Conservation (phyloP, 1,139 yeast species). For the Lodderomyces jiufengensis region DNA sequence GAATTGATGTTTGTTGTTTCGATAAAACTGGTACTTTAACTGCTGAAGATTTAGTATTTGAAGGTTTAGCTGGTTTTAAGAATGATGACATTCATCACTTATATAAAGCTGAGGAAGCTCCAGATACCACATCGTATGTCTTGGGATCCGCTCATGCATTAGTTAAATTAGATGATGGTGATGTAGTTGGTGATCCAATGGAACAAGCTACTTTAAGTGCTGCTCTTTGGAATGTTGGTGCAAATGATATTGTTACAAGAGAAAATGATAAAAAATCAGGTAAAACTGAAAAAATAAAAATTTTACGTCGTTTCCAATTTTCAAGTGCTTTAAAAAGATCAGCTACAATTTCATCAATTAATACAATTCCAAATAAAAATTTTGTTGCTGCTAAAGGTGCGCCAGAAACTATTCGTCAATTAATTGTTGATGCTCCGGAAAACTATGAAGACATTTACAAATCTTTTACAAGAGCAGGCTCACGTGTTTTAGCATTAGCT, state of each 20-base stretch:
- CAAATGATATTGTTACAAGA: conserved; percentile 63
- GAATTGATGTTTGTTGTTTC: conserved; percentile 97
- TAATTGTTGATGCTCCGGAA: conserved; percentile 70
- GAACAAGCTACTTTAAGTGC: conserved; percentile 93
- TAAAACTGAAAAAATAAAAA: conserved; percentile 56
- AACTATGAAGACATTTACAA: conserved; percentile 84
- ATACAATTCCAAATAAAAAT: conserved; percentile 47
- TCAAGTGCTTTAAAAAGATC: conserved; percentile 95
- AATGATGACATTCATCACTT: conserved; percentile 54
- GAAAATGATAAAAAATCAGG: conserved; percentile 20
- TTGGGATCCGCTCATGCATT: conserved; percentile 96
- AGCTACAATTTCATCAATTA: conserved; percentile 73
- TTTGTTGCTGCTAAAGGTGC: conserved; percentile 97
- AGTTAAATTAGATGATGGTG: conserved; percentile 92
- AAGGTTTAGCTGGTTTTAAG: conserved; percentile 88
- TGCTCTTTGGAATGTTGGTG: conserved; percentile 80
- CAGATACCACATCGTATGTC: conserved; percentile 65
- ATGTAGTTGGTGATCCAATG: conserved; percentile 98
- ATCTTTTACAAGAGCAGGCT: conserved; percentile 90
- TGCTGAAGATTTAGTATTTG: conserved; percentile 93
- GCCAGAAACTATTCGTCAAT: conserved; percentile 89
- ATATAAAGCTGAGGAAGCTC: conserved; percentile 53
- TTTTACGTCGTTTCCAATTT: conserved; percentile 93
- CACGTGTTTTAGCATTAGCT: conserved; percentile 93
- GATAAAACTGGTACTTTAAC: conserved; percentile 98